These are phyloP conservation scores for Citrus inodora DNA, from an alignment of 345 rosid genomes.

Conservation along the genomic window DNA sequence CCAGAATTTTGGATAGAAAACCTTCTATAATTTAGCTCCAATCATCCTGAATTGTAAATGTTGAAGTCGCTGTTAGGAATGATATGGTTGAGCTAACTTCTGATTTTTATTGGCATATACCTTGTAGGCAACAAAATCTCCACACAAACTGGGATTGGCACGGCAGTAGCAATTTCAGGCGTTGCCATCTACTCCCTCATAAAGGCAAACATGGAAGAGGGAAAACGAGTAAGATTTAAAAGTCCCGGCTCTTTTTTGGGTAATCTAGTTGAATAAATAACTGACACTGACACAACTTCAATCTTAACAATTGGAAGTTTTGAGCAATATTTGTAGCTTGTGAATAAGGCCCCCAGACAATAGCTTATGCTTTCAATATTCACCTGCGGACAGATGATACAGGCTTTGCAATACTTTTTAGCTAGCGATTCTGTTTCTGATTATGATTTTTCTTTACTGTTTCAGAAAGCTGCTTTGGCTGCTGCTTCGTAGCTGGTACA, in stretches of 20 bases:
- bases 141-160: slow-evolving; percentile 51
- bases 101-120: neutral
- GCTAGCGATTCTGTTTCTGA: neutral
- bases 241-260: neutral
- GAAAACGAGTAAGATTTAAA: slow-evolving; percentile 33
- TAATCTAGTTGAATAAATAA: too few species aligned
- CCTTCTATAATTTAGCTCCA: neutral
- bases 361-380: neutral
- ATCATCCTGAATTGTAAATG: neutral
- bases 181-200: slow-evolving; percentile 46
- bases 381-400: neutral
- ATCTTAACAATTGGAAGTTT: neutral
- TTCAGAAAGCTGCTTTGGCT: slow-evolving; percentile 34
- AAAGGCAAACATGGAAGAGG: slow-evolving; percentile 50
- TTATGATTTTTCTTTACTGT: neutral
- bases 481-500: slow-evolving; percentile 1
- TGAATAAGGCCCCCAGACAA: neutral
- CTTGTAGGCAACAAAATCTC: slow-evolving; percentile 47
- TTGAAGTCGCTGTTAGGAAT: neutral
- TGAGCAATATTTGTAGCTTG: neutral
- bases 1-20: neutral
- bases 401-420: neutral
- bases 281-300: neutral
- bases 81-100: neutral
- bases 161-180: slow-evolving; percentile 49